Evolutionary conservation across 2,329 filamentous ascomycete genomes (phyloP).

Genomic region (Geosmithia putterillii): DNA sequence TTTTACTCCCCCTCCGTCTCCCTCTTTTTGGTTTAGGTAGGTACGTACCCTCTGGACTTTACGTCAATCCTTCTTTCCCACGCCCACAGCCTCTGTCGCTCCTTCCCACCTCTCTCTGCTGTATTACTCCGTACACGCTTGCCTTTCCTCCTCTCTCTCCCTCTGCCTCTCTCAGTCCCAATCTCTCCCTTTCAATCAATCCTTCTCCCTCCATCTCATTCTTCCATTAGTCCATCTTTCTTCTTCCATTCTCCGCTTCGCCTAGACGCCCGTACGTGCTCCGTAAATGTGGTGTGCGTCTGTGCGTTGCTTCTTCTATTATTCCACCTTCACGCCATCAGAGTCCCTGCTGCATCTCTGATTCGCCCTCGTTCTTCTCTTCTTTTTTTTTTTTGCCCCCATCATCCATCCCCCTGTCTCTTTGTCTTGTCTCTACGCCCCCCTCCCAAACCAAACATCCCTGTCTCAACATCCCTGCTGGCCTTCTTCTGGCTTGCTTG

Average conservation of each 20-base stretch:
- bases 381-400: neutral
- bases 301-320: neutral
- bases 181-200: neutral
- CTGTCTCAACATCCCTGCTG: neutral
- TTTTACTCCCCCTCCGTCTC: neutral
- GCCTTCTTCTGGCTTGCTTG: neutral
- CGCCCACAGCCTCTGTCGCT: neutral
- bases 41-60: no score
- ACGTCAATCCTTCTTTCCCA: neutral
- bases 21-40: neutral
- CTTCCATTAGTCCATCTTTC: neutral
- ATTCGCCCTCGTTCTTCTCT: neutral
- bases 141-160: neutral
- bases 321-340: neutral
- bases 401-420: neutral
- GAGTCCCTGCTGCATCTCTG: neutral
- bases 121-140: no score
- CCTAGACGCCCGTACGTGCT: no score
- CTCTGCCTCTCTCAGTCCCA: neutral
- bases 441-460: neutral
- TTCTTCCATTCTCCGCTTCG: neutral
- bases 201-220: neutral
- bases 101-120: neutral
- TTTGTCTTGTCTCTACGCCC: neutral
- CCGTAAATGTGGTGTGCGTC: neutral